Base-by-base conservation (phyloP, 1,284 basidiomycete genomes). In the Heterobasidion irregulare region DNA sequence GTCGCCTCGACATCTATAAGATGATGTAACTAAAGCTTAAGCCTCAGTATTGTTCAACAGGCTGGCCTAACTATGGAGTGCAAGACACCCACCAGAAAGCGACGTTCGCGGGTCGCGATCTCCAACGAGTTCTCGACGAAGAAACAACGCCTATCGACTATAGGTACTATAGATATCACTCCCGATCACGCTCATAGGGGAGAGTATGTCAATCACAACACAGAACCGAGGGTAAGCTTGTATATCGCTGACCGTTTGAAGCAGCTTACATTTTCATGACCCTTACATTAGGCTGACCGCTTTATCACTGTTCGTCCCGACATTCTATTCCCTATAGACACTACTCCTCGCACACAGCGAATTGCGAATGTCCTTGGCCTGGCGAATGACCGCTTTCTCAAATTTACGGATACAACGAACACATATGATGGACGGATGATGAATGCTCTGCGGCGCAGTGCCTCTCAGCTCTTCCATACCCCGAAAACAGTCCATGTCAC, bases 361-460 rank as follows among this genome's bases (percentile, higher is more conserved):
- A 76, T 79, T 35, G 75, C 76, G 38, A 73, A 74, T 54, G 65
- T 70, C 10, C 75, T 79, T 47, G 75, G 75, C 9, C 69, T 77
- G 50, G 61, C 71, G 8, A 75, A 76, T 47, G 77, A 78, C 52
- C 72, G 72, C 48, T 58, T 78, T 47, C 64, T 79, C 53, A 70
- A 67, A 18, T 77, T 68, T 57, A 62, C 65, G 5, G 72, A 75
- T 47, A 59, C 65, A 0, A 59, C 67, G 15, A 41, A 60, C 12
- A 55, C 66, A 15, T 64, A 66, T 2, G 65, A 67, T 47, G 64
- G 63, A 34, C 67, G 68, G n/a, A 63, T 70, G 56, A 65, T 73
- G 62, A 58, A 59, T 32, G 57, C 64, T 1, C 64, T 71, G 36
- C 73, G 77, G 6, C 64, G 66, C 48, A 75, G 73, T 55, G 70